Evolutionary conservation across 257 asterid genomes (phyloP).

Genomic region (Nicotiana tabacum): DNA sequence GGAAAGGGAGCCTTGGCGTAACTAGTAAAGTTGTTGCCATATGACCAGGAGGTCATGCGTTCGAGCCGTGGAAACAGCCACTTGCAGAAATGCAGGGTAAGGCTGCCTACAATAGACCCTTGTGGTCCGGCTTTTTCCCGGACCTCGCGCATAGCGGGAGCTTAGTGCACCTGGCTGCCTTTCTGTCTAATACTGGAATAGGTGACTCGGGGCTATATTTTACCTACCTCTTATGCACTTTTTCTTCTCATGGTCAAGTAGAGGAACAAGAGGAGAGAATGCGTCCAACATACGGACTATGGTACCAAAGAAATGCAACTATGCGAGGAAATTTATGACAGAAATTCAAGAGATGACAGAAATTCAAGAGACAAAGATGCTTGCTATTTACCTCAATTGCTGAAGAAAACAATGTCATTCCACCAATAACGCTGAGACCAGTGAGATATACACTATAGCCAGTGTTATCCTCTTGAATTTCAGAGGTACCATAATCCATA

Average conservation of each 20-base stretch:
- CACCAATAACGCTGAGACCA: conserved; percentile 72
- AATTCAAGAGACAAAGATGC: neutral
- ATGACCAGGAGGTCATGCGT: too few relatives aligned
- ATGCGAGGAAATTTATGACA: neutral
- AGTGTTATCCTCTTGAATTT: conserved; percentile 78
- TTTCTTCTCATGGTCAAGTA: neutral
- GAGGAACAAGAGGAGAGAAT: neutral
- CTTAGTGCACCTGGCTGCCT: too few relatives aligned
- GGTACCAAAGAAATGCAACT: neutral
- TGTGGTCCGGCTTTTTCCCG: too few relatives aligned
- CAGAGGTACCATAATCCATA: conserved; percentile 70
- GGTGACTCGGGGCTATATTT: too few relatives aligned
- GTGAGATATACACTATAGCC: conserved; percentile 76
- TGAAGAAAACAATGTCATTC: conserved; percentile 64
- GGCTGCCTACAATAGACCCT: too few relatives aligned
- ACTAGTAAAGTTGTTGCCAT: too few relatives aligned
- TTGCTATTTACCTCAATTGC: conserved; percentile 49
- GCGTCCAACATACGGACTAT: neutral
- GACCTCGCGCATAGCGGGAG: too few relatives aligned
- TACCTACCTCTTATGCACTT: neutral
- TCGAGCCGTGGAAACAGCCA: too few relatives aligned
- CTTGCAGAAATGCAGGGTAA: too few relatives aligned
- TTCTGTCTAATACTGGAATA: too few relatives aligned
- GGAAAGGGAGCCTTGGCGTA: too few relatives aligned
- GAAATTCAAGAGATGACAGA: neutral